Evolutionary conservation across 495 filamentous ascomycete genomes (phyloP), one percentile per base, ranked within the genome.

Genomic region (Niebla homalea): DNA sequence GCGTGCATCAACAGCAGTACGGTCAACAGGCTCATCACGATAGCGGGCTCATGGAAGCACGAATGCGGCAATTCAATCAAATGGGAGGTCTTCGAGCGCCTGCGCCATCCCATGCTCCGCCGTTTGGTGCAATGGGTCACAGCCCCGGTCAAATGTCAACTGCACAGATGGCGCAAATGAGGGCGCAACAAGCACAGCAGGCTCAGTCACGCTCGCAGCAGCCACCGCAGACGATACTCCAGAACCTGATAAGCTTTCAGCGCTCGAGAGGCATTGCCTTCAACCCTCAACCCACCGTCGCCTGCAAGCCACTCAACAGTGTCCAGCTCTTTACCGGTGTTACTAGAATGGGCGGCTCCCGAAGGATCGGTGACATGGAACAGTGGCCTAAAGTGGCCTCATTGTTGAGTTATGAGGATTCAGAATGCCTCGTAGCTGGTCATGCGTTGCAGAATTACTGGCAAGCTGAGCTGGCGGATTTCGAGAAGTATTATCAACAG

Each of bases 271-370:
- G 78, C 35, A 70, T 81, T 18, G 81, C 79, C 0, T 71, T 96
- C 26, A 83, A 90, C 32, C 65, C 66, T 3, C 81, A 79, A 51
- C 88, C 89, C 0, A 63, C 72, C 11, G 76, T 94, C 41, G 77
- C 76, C 25, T 82, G 83, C 40, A 81, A 85, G 22, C 73, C 71
- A 0, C 69, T 96, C 36, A 78, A 81, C 55, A 64, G 93, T 36
- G 72, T 84, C 44, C 78, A 81, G 42, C 73, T 98, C 7, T 96
- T 87, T 67, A 75, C 76, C 37, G 69, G 73, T 1, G 84, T 95
- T 6, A 75, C 81, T 61, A 84, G 81, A 54, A 74, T 84, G 60
- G 83, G 84, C 16, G 92, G 92, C 2, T 94, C 83, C 36, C 82
- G 79, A 62, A 83, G 76, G 53, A 73, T 94, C 6, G 79, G 76